These are phyloP conservation scores for Rhodotorula sp. DNA, from an alignment of 1,284 basidiomycete species.

Conservation along the genomic window DNA sequence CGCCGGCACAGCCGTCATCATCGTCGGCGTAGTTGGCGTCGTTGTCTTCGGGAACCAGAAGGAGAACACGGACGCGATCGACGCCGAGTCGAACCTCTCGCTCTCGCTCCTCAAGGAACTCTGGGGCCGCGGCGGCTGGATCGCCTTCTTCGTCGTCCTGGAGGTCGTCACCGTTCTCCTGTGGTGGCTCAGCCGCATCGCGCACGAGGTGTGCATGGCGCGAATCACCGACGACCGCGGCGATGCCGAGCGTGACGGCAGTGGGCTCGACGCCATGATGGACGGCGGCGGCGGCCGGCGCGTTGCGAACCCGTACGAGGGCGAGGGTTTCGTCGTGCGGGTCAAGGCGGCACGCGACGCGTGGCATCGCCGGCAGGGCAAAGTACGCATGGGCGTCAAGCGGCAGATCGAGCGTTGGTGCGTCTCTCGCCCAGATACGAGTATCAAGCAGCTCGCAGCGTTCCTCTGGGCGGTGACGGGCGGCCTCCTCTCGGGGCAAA, in stretches of 20 bases:
- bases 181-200: conserved; percentile 43
- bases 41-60: conserved; percentile 41
- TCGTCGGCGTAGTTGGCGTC: conserved; percentile 70
- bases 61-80: conserved; percentile 20
- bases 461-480: conserved; percentile 90
- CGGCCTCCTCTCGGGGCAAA: conserved; percentile 81
- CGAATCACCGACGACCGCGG: conserved; percentile 38
- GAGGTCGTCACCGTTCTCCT: conserved; percentile 62
- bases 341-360: conserved; percentile 13
- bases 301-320: conserved; percentile 21
- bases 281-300: conserved; percentile 37
- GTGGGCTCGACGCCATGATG: conserved; percentile 35
- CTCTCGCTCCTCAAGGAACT: conserved; percentile 65
- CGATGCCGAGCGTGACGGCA: conserved; percentile 20
- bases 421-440: conserved; percentile 73
- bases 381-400: conserved; percentile 60
- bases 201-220: conserved; percentile 40
- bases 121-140: conserved; percentile 82
- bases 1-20: conserved; percentile 75
- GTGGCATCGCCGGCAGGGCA: conserved; percentile 22
- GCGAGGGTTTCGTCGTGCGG: conserved; percentile 16
- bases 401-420: conserved; percentile 72
- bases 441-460: conserved; percentile 82
- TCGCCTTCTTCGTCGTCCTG: conserved; percentile 82
- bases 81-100: conserved; percentile 44